Evolutionary conservation across 2,329 filamentous ascomycete genomes (phyloP), one percentile per base, ranked within the genome.

Genomic region (Clonostachys solani): DNA sequence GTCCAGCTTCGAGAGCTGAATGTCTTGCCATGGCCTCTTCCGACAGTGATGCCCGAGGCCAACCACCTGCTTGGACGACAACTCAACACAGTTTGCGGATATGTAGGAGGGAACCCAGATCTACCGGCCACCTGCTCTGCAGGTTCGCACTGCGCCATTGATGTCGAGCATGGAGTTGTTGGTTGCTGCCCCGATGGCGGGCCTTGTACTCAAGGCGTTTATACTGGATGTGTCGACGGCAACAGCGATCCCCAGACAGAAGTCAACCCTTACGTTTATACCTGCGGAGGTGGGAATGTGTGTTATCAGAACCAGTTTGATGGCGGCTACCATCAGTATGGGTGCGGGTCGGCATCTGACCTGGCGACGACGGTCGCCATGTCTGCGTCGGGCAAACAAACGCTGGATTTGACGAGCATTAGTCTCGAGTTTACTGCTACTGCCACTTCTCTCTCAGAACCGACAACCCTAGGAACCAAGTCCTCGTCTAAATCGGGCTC

Each of bases 131-230:
- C 79, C 36, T 83, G 80, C 57, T 72, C 69, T 29, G 68, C 72
- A 0, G 80, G 78, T 34, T 81, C 78, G 36, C 77, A 83, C 59
- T 83, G 80, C 56, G 80, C 78, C 19, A 63, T 78, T 40, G 78
- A 81, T 50, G 60, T 66, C 17, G 63, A 66, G 16, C 67, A 74
- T 47, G 67, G 69, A 29, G 72, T 72, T n/a, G 65, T 81, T 33
- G 78, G 78, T 42, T 81, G 78, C 57, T 83, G 80, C 56, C 78
- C 79, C 1, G 68, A 82, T 53, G 59, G 60, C 13, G 70, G 63
- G 4, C 55, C 69, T 7, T 83, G 80, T 59, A 76, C 74, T 2
- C 65, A 68, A 5, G 80, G 80, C 46, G 72, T 83, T 37, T 83
- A 73, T 57, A 83, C 79, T 3, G 71, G 68, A 37, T 83, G 80